Percentiles rank a stretch among this genome's conserved stretches.
These are phyloP conservation scores for Dipodascus albidus DNA, from an alignment of 805 yeast species.

Conservation along the genomic window DNA sequence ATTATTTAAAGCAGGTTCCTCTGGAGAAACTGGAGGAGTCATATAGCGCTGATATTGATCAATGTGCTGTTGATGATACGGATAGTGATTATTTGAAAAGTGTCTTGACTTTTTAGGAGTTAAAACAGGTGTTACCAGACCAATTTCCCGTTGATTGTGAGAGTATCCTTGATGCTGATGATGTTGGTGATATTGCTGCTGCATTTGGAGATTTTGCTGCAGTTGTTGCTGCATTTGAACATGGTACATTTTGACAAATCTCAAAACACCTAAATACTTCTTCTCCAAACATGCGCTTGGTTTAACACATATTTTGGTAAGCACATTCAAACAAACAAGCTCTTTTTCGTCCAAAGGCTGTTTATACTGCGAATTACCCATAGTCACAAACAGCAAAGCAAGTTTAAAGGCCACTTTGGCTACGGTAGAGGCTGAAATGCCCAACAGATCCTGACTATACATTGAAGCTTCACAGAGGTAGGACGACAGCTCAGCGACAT, in stretches of 20 bases:
- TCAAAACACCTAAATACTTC: conserved; percentile 10
- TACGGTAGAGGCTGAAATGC: conserved; percentile 20
- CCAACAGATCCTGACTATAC: conserved; percentile 23
- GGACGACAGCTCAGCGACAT: conserved; percentile 18
- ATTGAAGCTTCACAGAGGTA: conserved; percentile 28
- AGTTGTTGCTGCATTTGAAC: not conserved
- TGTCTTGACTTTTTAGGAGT: not conserved
- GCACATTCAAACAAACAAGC: conserved; percentile 11
- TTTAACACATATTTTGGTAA: conserved; percentile 8
- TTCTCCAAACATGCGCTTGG: conserved; percentile 11
- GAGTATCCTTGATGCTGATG: not conserved
- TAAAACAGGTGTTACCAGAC: not conserved
- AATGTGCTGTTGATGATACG: not conserved
- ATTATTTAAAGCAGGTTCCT: not conserved
- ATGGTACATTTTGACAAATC: not conserved
- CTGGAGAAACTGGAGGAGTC: conserved; percentile 1
- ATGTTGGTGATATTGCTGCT: not conserved
- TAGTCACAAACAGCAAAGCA: conserved; percentile 16
- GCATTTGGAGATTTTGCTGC: not conserved
- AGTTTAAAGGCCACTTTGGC: conserved; percentile 27
- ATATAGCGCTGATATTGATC: not conserved
- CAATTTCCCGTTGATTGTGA: not conserved
- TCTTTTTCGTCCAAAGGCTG: not conserved
- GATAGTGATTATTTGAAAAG: not conserved
- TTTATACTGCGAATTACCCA: not conserved